Conservation (phyloP, 371 early-diverging fungal species). For the Mucor circinelloides region DNA sequence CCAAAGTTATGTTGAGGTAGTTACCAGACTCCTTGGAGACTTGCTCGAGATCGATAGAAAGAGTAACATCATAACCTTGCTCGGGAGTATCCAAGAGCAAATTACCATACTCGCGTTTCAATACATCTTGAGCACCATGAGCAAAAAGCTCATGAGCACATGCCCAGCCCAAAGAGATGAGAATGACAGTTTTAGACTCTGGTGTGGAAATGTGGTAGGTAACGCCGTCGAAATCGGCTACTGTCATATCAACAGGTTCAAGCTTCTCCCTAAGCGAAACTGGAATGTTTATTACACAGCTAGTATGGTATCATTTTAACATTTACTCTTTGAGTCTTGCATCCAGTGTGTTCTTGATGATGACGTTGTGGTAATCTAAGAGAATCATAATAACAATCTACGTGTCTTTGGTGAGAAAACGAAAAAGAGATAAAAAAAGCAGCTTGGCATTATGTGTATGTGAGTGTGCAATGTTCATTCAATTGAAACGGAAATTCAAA, state of each 20-base stretch:
- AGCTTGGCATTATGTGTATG: conserved; percentile 1
- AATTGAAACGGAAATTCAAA: conserved; percentile 6
- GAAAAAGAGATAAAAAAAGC: background rate
- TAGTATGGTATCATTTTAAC: background rate
- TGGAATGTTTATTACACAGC: conserved; percentile 2
- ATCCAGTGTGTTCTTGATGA: conserved; percentile 64
- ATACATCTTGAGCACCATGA: conserved; percentile 82
- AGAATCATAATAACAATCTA: conserved; percentile 58
- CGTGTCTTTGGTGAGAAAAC: background rate
- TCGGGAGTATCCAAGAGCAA: conserved; percentile 67
- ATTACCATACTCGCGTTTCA: conserved; percentile 80
- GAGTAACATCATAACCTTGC: conserved; percentile 81
- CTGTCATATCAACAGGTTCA: conserved; percentile 80
- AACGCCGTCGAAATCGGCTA: conserved; percentile 97
- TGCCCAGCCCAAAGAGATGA: conserved; percentile 81
- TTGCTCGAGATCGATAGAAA: conserved; percentile 80
- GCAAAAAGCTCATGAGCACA: conserved; percentile 78
- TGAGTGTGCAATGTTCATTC: conserved; percentile 1
- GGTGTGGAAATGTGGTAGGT: conserved; percentile 83
- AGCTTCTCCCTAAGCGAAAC: conserved; percentile 65
- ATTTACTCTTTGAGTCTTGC: conserved; percentile 61
- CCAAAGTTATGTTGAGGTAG: background rate
- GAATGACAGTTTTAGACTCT: conserved; percentile 68
- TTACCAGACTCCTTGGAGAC: conserved; percentile 74
- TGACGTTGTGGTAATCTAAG: conserved; percentile 71